Conservation (phyloP, 176 grass and related monocot genomes). For the Oryza meyeriana region DNA sequence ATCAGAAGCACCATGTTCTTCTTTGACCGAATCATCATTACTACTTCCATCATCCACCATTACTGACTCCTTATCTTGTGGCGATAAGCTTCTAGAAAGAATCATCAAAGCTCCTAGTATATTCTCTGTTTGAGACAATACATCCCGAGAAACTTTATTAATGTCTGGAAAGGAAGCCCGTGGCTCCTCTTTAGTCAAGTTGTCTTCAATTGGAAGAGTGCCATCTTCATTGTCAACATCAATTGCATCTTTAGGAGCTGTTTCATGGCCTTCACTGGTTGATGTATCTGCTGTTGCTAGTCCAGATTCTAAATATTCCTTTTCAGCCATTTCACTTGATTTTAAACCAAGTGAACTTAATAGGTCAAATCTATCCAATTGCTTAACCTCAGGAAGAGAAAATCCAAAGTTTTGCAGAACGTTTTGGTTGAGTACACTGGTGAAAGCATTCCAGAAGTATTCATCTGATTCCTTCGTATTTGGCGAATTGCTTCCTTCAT, state of each 20-base stretch:
- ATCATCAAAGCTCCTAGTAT: conserved; percentile 89
- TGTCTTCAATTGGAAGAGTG: conserved; percentile 24
- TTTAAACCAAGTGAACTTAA: conserved; percentile 63
- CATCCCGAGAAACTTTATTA: conserved; percentile 71
- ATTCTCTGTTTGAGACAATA: conserved; percentile 86
- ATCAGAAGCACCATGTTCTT: conserved; percentile 43
- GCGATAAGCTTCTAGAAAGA: conserved; percentile 62
- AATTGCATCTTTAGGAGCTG: conserved; percentile 25
- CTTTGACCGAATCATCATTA: conserved; percentile 31
- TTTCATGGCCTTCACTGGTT: conserved; percentile 33
- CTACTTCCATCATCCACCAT: conserved; percentile 15
- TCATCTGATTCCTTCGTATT: conserved; percentile 59
- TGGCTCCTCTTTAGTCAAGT: conserved; percentile 13
- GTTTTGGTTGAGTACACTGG: conserved; percentile 55
- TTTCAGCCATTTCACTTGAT: conserved; percentile 64
- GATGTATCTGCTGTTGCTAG: conserved; percentile 52
- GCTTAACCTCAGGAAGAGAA: conserved; percentile 86
- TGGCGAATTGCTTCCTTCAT: conserved; percentile 7
- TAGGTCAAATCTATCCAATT: conserved; percentile 71
- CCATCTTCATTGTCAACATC: conserved; percentile 36
- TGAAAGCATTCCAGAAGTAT: conserved; percentile 83
- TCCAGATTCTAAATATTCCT: conserved; percentile 79
- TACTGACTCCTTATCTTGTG: conserved; percentile 37
- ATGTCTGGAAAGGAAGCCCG: conserved; percentile 67
- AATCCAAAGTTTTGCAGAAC: conserved; percentile 71